phyloP scores from a whole-genome alignment of 2,329 filamentous ascomycete species.

The Aspergillus sp. region DNA sequence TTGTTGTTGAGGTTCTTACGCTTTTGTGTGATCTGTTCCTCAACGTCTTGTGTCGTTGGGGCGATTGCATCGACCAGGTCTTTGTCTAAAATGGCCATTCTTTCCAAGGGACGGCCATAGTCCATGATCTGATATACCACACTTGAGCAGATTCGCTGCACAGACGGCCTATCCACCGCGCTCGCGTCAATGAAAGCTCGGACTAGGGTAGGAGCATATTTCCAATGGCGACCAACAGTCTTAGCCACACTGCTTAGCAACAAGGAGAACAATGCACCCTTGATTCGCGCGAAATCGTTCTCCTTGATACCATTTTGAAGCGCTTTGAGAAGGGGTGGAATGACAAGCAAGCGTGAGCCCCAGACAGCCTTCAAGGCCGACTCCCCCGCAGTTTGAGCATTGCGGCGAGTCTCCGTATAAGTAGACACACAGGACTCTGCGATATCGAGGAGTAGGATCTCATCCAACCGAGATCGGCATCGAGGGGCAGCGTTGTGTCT shows the following conservation, averaged over 20 bases:
- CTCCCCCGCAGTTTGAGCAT: constrained; percentile 87
- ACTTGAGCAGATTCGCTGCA: constrained; percentile 81
- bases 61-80: constrained; percentile 68
- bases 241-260: constrained; percentile 85
- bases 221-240: constrained; percentile 88
- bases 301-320: constrained; percentile 75
- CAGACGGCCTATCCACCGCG: constrained; percentile 87
- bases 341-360: constrained; percentile 82
- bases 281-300: constrained; percentile 86
- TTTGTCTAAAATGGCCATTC: constrained; percentile 78
- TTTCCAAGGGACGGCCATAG: constrained; percentile 84
- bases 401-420: constrained; percentile 93
- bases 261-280: constrained; percentile 88
- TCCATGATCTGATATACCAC: constrained; percentile 86
- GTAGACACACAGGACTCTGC: constrained; percentile 85
- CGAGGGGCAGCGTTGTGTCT: constrained; percentile 89
- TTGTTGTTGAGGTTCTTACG: constrained; percentile 74
- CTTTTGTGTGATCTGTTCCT: constrained; percentile 56
- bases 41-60: constrained; percentile 64
- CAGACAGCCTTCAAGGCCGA: constrained; percentile 90
- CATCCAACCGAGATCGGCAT: constrained; percentile 87
- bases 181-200: constrained; percentile 86
- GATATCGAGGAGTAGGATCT: constrained; percentile 77
- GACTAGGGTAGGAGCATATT: constrained; percentile 87
- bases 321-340: constrained; percentile 78